phyloP scores from a whole-genome alignment of 208 protist species.

The Phytomonas sp. region DNA sequence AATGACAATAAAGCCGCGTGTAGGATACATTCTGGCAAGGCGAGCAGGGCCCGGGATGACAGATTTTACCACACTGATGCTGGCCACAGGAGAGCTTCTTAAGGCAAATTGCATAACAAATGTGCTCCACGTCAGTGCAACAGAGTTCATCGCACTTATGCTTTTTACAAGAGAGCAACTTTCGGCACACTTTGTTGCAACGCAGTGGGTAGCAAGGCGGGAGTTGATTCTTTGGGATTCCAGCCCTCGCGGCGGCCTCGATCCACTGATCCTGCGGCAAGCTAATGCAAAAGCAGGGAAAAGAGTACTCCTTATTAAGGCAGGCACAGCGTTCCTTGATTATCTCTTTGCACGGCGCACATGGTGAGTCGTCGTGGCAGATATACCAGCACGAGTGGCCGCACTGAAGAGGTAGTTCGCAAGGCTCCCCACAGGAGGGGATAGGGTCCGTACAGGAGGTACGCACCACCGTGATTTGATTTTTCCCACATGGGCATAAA shows the following conservation, averaged over 20 bases:
- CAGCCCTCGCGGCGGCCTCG: slow-evolving; percentile 18
- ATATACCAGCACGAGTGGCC: slow-evolving; percentile 62
- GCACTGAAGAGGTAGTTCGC: slow-evolving; percentile 69
- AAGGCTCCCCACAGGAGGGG: slow-evolving; percentile 73
- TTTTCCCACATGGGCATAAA: slow-evolving; percentile 47
- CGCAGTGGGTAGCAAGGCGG: slow-evolving; percentile 37
- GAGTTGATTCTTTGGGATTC: slow-evolving; percentile 1
- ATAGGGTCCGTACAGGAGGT: slow-evolving; percentile 73
- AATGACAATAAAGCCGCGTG: slow-evolving; percentile 83
- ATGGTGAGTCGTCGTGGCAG: slow-evolving; percentile 78
- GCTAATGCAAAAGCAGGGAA: slow-evolving; percentile 77
- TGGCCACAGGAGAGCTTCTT: slow-evolving; percentile 71
- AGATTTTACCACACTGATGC: slow-evolving; percentile 77
- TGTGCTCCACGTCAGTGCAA: slow-evolving; percentile 77
- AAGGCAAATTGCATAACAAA: slow-evolving; percentile 74
- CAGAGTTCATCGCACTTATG: slow-evolving; percentile 77
- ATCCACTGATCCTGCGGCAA: slow-evolving; percentile 51
- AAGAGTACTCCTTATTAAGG: slow-evolving; percentile 26
- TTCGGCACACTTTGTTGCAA: slow-evolving; percentile 59
- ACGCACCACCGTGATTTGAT: slow-evolving; percentile 21
- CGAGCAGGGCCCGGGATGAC: slow-evolving; percentile 73
- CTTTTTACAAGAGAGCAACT: slow-evolving; percentile 71
- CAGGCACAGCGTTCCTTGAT: slow-evolving; percentile 56
- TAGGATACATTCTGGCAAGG: slow-evolving; percentile 64
- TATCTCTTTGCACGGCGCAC: slow-evolving; percentile 63